These are phyloP conservation scores for Komagataella kurtzmanii DNA, from an alignment of 805 yeast genomes.

Conservation along the genomic window DNA sequence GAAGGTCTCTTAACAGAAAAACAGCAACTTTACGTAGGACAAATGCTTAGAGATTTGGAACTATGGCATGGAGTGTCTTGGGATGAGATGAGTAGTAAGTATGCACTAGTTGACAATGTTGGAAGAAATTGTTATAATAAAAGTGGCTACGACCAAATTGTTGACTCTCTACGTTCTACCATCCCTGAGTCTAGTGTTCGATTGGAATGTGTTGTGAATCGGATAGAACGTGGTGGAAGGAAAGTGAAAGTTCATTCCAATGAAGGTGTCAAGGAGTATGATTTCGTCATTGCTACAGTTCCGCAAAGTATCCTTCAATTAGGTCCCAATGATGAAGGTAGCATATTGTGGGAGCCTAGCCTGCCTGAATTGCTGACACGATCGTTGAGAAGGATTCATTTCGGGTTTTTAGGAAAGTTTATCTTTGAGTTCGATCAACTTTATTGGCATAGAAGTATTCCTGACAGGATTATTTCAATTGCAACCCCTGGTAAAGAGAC, in stretches of 20 bases:
- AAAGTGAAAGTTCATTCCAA: slow-evolving; percentile 20
- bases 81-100: slow-evolving; percentile 54
- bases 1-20: slow-evolving; percentile 31
- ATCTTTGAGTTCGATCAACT: slow-evolving; percentile 48
- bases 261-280: slow-evolving; percentile 21
- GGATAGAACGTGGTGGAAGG: slow-evolving; percentile 19
- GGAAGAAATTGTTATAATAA: slow-evolving; percentile 69
- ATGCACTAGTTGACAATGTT: slow-evolving; percentile 52
- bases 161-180: slow-evolving; percentile 26
- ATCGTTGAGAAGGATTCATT: slow-evolving; percentile 35
- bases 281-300: slow-evolving; percentile 57
- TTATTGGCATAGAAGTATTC: slow-evolving; percentile 42
- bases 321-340: slow-evolving; percentile 21
- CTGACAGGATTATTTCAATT: slow-evolving; percentile 33
- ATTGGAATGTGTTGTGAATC: slow-evolving; percentile 26
- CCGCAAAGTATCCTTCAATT: slow-evolving; percentile 61
- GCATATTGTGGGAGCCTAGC: slow-evolving; percentile 41
- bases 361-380: slow-evolving; percentile 31
- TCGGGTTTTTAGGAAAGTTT: slow-evolving; percentile 64
- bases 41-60: slow-evolving; percentile 46
- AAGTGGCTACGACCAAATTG: slow-evolving; percentile 42
- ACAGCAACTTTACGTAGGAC: slow-evolving; percentile 39
- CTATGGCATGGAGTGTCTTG: slow-evolving; percentile 73
- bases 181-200: slow-evolving; percentile 26
- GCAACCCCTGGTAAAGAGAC: slow-evolving; percentile 19